A percentile compares a stretch with the other conserved stretches of the same genome.
These are phyloP conservation scores for Populus hybrid DNA, from an alignment of 441 rosid species.

Conservation along the genomic window DNA sequence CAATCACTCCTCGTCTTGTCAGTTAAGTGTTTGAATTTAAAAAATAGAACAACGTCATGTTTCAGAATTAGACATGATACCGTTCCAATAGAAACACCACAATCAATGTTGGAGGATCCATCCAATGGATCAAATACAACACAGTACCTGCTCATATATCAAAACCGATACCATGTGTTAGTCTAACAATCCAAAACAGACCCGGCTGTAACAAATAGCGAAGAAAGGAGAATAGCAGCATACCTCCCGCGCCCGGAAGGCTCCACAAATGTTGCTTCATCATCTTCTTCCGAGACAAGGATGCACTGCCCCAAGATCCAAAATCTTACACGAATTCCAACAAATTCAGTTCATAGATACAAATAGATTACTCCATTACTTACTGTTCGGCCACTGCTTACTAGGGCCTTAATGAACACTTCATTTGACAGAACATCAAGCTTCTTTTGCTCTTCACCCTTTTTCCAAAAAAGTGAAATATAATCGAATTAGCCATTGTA, in stretches of 20 bases:
- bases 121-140: slow-evolving; percentile 97
- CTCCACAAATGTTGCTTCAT: slow-evolving; percentile 83
- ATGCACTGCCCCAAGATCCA: slow-evolving; percentile 55
- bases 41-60: slow-evolving; percentile 1
- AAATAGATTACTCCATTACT: slow-evolving; percentile 21
- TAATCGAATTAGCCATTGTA: background rate
- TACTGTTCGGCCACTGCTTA: slow-evolving; percentile 96
- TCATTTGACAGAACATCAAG: slow-evolving; percentile 93
- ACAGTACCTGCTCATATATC: slow-evolving; percentile 51
- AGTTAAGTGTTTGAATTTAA: slow-evolving; percentile 3
- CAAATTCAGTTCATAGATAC: background rate
- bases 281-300: slow-evolving; percentile 98
- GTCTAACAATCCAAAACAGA: background rate
- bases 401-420: slow-evolving; percentile 87
- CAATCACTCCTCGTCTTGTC: slow-evolving; percentile 3
- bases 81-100: slow-evolving; percentile 97
- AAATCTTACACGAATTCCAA: slow-evolving; percentile 8
- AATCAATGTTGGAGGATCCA: slow-evolving; percentile 97
- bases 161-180: background rate
- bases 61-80: slow-evolving; percentile 32
- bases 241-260: slow-evolving; percentile 75
- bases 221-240: slow-evolving; percentile 8
- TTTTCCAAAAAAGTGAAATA: background rate
- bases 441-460: slow-evolving; percentile 99
- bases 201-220: background rate